Evolutionary conservation across 2,329 filamentous ascomycete species (phyloP), one percentile per base, ranked within the genome.

Genomic region (Aspergillus tanneri): DNA sequence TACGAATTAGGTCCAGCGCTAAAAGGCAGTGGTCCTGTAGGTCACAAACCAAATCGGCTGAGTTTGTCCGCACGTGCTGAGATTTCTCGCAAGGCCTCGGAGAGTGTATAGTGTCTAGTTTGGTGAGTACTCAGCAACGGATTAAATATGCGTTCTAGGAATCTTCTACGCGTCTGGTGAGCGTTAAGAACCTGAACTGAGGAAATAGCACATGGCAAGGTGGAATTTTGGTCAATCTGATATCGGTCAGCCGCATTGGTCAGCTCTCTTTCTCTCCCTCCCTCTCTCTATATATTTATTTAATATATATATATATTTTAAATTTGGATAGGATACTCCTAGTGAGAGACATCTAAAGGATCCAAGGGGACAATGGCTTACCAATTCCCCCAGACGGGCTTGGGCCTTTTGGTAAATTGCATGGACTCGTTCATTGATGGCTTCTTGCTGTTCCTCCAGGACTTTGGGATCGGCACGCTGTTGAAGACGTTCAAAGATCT

Each of bases 121-220:
- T 80, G 76, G 59, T 86, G 84, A 43, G 80, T 81, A 61, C 82
- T 83, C 42, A 97, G 76, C 7, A 96, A 71, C 5, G 92, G 90
- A 47, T 84, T 75, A 69, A 97, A 84, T 49, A 96, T 77, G 27
- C 84, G 83, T 66, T 95, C 82, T 46, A 99, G 83, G 69, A 99
- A 96, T 54, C 80, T 78, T 60, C 82, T 81, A 55, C 93, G 83
- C n/a, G 92, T 96, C 65, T 93, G 85, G 52, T 81, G 80, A 36
- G 89, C 90, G 65, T 90, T 88, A 53, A 95, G 82, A 52, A 99
- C 78, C 60, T 87, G 84, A 65, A 99, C 82, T 36, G 89, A 88
- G 60, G 88, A 88, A 66, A 99, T 86, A 11, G 90, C 89, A 61
- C 93, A 88, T 32, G 93, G 92, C 49, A 93, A 82, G 35, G 88